These are phyloP conservation scores for Backusella liffmaniae DNA, from an alignment of 192 early-diverging fungal species.

Conservation along the genomic window DNA sequence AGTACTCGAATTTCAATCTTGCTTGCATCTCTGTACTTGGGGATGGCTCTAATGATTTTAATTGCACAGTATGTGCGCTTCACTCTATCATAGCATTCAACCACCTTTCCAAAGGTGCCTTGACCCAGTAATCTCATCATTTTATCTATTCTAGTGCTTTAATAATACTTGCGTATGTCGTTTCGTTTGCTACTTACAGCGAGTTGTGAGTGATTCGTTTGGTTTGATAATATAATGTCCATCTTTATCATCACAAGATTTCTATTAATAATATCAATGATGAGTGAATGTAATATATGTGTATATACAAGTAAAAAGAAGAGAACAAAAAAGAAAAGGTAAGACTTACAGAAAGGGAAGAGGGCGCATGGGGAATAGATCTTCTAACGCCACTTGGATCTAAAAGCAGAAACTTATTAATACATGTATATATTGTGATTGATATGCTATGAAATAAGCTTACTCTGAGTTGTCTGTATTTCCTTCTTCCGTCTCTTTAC, in stretches of 20 bases:
- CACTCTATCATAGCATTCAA: slow-evolving; percentile 79
- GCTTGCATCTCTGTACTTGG: slow-evolving; percentile 95
- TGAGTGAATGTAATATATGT: neutral
- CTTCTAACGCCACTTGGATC: slow-evolving; percentile 3
- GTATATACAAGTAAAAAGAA: neutral
- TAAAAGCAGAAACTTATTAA: neutral
- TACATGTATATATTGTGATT: neutral
- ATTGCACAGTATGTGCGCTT: slow-evolving; percentile 69
- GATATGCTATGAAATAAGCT: neutral
- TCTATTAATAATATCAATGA: neutral
- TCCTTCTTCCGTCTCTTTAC: slow-evolving; percentile 15
- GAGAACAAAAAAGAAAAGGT: too few relatives aligned
- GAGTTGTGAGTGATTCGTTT: slow-evolving; percentile 69
- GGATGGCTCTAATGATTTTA: slow-evolving; percentile 92
- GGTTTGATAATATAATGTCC: slow-evolving; percentile 88
- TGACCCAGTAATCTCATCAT: slow-evolving; percentile 89
- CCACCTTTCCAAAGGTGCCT: slow-evolving; percentile 98
- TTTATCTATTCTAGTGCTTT: slow-evolving; percentile 52
- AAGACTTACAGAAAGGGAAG: neutral
- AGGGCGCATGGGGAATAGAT: neutral
- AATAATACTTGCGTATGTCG: neutral
- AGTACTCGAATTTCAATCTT: slow-evolving; percentile 90
- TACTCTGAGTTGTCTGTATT: neutral
- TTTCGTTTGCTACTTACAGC: slow-evolving; percentile 59
- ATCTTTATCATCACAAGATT: slow-evolving; percentile 81